Conservation (phyloP, 805 yeast genomes). For the Kregervanrija delftensis region DNA sequence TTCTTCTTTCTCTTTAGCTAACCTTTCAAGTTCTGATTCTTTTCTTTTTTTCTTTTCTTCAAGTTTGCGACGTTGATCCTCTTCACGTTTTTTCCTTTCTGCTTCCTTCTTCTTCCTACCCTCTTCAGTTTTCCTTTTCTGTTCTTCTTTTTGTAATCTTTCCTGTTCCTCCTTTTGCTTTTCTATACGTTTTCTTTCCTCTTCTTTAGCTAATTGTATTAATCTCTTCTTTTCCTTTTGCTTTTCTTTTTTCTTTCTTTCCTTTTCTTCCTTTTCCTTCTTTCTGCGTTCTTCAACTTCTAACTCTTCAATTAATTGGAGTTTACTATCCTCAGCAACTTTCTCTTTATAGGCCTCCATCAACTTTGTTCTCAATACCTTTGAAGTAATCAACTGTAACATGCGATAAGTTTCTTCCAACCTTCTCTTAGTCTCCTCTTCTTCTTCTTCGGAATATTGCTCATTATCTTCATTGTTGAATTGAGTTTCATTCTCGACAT, state of each 20-base stretch:
- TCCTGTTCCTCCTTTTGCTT: slow-evolving; percentile 45
- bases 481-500: slow-evolving; percentile 17
- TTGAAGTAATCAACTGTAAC: slow-evolving; percentile 73
- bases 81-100: slow-evolving; percentile 33
- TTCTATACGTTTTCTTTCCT: slow-evolving; percentile 41
- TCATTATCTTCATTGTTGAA: slow-evolving; percentile 17
- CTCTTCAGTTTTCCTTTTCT: slow-evolving; percentile 39
- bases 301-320: slow-evolving; percentile 55
- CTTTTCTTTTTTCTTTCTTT: slow-evolving; percentile 58
- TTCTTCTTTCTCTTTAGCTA: slow-evolving; percentile 28
- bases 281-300: slow-evolving; percentile 63
- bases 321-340: slow-evolving; percentile 67
- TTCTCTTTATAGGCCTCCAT: slow-evolving; percentile 73
- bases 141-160: slow-evolving; percentile 33
- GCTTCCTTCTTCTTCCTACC: slow-evolving; percentile 38
- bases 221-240: slow-evolving; percentile 62
- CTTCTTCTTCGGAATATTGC: slow-evolving; percentile 17
- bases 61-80: slow-evolving; percentile 12
- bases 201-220: slow-evolving; percentile 57
- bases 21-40: slow-evolving; percentile 33
- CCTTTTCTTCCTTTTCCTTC: slow-evolving; percentile 60
- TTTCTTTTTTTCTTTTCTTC: slow-evolving; percentile 36
- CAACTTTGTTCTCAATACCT: slow-evolving; percentile 67
- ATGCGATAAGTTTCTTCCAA: slow-evolving; percentile 74
- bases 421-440: slow-evolving; percentile 50